Conservation (phyloP, 129 eudicot species). For the Escallonia herrerae region DNA sequence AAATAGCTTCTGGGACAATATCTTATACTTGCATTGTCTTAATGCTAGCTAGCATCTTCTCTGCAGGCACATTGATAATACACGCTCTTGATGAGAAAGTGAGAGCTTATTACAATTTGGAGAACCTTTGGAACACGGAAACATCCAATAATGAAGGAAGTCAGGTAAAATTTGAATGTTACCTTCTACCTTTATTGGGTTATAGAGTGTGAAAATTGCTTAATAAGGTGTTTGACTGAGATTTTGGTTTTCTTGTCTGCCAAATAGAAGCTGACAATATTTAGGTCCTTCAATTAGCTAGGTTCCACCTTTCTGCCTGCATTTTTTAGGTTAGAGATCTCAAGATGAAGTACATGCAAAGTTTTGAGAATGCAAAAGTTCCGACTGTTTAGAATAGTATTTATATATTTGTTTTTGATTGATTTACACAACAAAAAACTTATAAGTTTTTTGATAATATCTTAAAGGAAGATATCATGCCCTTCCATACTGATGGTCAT, state of each 20-base stretch:
- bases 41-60: neutral
- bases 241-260: neutral
- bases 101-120: slow-evolving; percentile 87
- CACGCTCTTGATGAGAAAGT: slow-evolving; percentile 97
- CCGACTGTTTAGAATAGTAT: too few species aligned
- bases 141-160: slow-evolving; percentile 32
- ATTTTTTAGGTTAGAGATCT: neutral
- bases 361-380: too few species aligned
- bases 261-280: neutral
- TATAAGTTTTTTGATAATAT: too few species aligned
- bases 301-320: neutral
- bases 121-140: slow-evolving; percentile 58
- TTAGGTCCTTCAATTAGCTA: neutral
- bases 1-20: too few species aligned
- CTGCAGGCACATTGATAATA: slow-evolving; percentile 58
- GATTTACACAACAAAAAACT: too few species aligned
- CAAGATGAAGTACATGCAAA: neutral
- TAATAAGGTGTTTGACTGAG: too few species aligned
- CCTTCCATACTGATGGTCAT: too few species aligned
- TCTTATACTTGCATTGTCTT: neutral
- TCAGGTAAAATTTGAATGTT: slow-evolving; percentile 23
- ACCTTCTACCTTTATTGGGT: neutral
- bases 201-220: neutral
- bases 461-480: too few species aligned
- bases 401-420: too few species aligned